phyloP scores from a whole-genome alignment of 768 basidiomycete genomes.

The Leccinum aurantiacum region DNA sequence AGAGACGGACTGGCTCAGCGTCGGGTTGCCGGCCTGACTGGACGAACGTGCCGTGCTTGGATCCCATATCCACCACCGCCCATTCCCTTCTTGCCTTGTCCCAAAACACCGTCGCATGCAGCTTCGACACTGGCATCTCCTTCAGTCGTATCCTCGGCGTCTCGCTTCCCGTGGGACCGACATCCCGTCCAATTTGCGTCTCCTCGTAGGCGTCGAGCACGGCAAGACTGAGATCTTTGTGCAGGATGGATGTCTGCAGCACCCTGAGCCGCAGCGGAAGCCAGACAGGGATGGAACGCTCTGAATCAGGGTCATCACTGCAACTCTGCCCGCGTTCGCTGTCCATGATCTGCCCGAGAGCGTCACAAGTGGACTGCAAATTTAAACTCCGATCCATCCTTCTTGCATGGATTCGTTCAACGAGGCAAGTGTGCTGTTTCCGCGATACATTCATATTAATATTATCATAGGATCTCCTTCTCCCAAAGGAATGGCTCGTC shows the following conservation, averaged over 20 bases:
- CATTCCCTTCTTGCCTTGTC: constrained; percentile 58
- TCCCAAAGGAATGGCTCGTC: constrained; percentile 73
- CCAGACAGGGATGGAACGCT: constrained; percentile 39
- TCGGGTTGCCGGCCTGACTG: constrained; percentile 20
- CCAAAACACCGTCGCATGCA: constrained; percentile 77
- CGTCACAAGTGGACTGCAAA: neutral
- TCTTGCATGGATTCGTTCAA: constrained; percentile 48
- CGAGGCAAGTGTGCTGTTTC: constrained; percentile 13
- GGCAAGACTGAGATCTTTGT: constrained; percentile 50
- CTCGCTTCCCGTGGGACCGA: constrained; percentile 46
- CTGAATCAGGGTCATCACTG: constrained; percentile 49
- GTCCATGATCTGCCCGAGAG: constrained; percentile 10
- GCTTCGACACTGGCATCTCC: constrained; percentile 82
- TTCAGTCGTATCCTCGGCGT: constrained; percentile 71
- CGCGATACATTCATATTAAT: neutral
- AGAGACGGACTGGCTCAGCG: constrained; percentile 49
- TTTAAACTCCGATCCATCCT: constrained; percentile 26
- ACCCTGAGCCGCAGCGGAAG: constrained; percentile 40
- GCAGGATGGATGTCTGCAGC: constrained; percentile 44
- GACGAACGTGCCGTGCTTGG: constrained; percentile 82
- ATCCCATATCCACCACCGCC: constrained; percentile 83
- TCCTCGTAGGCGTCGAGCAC: constrained; percentile 64
- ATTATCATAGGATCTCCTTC: constrained; percentile 47
- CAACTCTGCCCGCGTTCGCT: constrained; percentile 6
- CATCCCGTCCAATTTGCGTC: constrained; percentile 74